Conservation (phyloP, 2,329 filamentous ascomycete genomes). For the Talaromyces sp. region DNA sequence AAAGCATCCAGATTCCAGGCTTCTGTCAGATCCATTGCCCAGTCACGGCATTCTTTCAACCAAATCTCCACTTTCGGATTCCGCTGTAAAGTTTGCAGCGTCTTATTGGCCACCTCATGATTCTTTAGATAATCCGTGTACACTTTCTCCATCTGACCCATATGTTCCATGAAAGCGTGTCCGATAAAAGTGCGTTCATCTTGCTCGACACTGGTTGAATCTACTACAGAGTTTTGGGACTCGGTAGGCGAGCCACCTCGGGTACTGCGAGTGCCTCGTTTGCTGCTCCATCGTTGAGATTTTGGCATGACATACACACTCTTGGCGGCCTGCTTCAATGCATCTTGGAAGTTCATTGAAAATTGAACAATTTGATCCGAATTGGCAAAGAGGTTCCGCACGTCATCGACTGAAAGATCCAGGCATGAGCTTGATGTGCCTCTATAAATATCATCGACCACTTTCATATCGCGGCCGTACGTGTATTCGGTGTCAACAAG, state of each 20-base stretch:
- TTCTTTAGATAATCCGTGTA: conserved; percentile 63
- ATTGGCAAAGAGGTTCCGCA: conserved; percentile 88
- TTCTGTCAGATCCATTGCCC: conserved; percentile 83
- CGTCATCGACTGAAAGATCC: conserved; percentile 73
- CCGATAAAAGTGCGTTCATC: conserved; percentile 57
- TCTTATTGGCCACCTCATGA: conserved; percentile 59
- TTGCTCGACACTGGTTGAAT: conserved; percentile 47
- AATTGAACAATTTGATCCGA: conserved; percentile 86
- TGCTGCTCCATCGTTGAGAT: conserved; percentile 49
- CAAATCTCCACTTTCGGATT: conserved; percentile 67
- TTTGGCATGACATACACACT: conserved; percentile 68
- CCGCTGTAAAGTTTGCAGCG: conserved; percentile 45
- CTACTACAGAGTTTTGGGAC: conserved; percentile 22
- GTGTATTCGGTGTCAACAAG: conserved; percentile 86
- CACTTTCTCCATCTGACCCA: conserved; percentile 58
- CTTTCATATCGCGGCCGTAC: conserved; percentile 93
- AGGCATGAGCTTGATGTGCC: conserved; percentile 80
- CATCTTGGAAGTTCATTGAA: conserved; percentile 70
- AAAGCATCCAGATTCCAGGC: conserved; percentile 95
- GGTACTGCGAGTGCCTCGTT: conserved; percentile 43
- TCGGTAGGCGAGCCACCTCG: conserved; percentile 24
- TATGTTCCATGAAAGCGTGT: conserved; percentile 52
- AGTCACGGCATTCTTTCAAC: conserved; percentile 88
- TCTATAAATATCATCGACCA: conserved; percentile 96
- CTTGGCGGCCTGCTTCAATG: conserved; percentile 74